Evolutionary conservation across 768 basidiomycete species (phyloP).

Genomic region (Podaxis sp.): DNA sequence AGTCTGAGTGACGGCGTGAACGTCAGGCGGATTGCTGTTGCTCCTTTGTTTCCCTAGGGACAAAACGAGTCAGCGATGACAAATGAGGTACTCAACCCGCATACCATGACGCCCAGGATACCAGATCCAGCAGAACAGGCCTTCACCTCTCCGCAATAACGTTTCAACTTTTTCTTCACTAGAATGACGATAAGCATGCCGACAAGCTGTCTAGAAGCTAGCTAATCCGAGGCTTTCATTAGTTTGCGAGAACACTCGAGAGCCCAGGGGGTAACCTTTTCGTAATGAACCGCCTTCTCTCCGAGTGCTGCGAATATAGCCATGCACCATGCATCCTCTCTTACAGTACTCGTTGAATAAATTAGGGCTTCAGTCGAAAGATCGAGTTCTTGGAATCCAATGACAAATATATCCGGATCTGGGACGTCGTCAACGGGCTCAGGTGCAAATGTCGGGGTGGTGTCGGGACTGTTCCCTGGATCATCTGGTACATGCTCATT

Average conservation of each 20-base stretch:
- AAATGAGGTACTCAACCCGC: constrained; percentile 8
- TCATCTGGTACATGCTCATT: neutral
- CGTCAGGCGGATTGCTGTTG: constrained; percentile 56
- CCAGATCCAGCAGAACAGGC: constrained; percentile 61
- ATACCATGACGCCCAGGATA: constrained; percentile 75
- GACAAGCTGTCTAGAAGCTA: constrained; percentile 75
- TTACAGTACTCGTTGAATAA: constrained; percentile 55
- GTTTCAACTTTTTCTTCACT: constrained; percentile 46
- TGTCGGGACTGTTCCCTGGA: neutral
- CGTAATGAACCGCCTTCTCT: constrained; percentile 55
- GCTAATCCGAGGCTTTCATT: constrained; percentile 30
- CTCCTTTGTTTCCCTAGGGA: constrained; percentile 79
- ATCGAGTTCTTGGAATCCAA: constrained; percentile 81
- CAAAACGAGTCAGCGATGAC: neutral
- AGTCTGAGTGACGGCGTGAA: constrained; percentile 39
- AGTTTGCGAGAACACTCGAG: neutral
- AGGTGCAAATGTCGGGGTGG: neutral
- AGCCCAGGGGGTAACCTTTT: constrained; percentile 44
- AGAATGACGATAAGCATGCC: constrained; percentile 76
- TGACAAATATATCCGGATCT: constrained; percentile 62
- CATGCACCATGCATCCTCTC: constrained; percentile 68
- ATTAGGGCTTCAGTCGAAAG: constrained; percentile 74
- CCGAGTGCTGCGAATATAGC: constrained; percentile 71
- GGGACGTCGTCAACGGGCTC: constrained; percentile 22
- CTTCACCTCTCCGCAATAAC: constrained; percentile 50